A percentile compares a stretch with the other conserved stretches of the same genome.
Conservation (phyloP, 2,329 filamentous ascomycete genomes). For the Niveomyces coronatus region DNA sequence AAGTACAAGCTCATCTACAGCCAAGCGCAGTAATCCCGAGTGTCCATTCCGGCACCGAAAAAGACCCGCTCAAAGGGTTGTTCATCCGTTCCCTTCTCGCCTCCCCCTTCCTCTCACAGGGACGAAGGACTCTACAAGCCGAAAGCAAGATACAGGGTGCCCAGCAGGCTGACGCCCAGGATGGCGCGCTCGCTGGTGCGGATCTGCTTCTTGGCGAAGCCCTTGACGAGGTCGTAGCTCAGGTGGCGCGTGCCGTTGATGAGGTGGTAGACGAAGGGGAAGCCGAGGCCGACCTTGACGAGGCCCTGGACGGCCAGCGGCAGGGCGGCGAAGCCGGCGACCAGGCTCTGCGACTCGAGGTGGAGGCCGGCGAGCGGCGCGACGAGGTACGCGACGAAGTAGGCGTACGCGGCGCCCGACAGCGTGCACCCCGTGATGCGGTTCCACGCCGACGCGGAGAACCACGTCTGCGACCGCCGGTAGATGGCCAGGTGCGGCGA, state of each 20-base stretch:
- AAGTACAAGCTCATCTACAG: too few relatives aligned
- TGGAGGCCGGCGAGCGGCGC: constrained; percentile 62
- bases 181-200: constrained; percentile 35
- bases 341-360: constrained; percentile 48
- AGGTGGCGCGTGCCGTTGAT: constrained; percentile 47
- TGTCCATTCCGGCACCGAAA: too few relatives aligned
- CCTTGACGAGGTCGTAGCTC: constrained; percentile 39
- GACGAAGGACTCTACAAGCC: constrained; percentile 29
- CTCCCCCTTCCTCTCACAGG: too few relatives aligned
- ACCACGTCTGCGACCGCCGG: constrained; percentile 77
- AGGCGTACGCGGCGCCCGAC: constrained; percentile 67
- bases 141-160: constrained; percentile 36
- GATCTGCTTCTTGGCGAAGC: constrained; percentile 39
- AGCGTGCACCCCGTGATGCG: constrained; percentile 73
- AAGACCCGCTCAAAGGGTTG: too few relatives aligned
- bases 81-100: too few relatives aligned
- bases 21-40: too few relatives aligned
- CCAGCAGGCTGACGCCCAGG: constrained; percentile 35
- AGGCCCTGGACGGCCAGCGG: constrained; percentile 49
- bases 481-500: constrained; percentile 82
- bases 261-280: constrained; percentile 50
- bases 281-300: constrained; percentile 44
- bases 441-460: constrained; percentile 60
- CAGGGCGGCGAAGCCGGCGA: constrained; percentile 48
- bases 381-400: constrained; percentile 69